Conservation (phyloP, 2,329 filamentous ascomycete genomes). For the Colletotrichum phormii region DNA sequence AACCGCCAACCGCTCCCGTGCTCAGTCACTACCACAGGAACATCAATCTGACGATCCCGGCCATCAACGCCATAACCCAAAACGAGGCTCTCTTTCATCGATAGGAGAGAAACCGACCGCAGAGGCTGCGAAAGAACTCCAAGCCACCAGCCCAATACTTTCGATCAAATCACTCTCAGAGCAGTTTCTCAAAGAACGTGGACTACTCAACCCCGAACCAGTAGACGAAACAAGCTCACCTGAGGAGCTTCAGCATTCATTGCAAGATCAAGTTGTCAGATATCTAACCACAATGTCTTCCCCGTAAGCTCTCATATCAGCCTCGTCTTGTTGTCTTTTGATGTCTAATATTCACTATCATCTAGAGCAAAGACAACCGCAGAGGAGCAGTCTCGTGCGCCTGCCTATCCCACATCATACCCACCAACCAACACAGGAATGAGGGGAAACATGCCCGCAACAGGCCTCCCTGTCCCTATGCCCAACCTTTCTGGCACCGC, state of each 20-base stretch:
- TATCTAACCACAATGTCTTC: slow-evolving; percentile 34
- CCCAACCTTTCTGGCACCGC: slow-evolving; percentile 51
- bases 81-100: slow-evolving; percentile 17
- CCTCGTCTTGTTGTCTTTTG: neutral
- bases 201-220: slow-evolving; percentile 27
- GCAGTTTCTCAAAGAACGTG: slow-evolving; percentile 28
- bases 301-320: slow-evolving; percentile 1
- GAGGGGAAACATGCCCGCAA: slow-evolving; percentile 13
- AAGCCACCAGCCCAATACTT: neutral
- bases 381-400: slow-evolving; percentile 22
- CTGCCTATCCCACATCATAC: slow-evolving; percentile 30
- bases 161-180: slow-evolving; percentile 28
- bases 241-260: slow-evolving; percentile 27
- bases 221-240: slow-evolving; percentile 21
- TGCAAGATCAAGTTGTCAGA: slow-evolving; percentile 32
- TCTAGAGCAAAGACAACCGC: slow-evolving; percentile 16
- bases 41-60: neutral
- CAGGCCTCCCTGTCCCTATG: slow-evolving; percentile 39
- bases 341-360: slow-evolving; percentile 1
- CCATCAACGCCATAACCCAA: slow-evolving; percentile 10
- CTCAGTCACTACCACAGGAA: slow-evolving; percentile 25
- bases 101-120: slow-evolving; percentile 12
- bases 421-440: slow-evolving; percentile 19
- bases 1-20: slow-evolving; percentile 13
- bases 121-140: neutral